These are phyloP conservation scores for Termitomyces eurrhizus DNA, from an alignment of 768 basidiomycete genomes.

Conservation along the genomic window DNA sequence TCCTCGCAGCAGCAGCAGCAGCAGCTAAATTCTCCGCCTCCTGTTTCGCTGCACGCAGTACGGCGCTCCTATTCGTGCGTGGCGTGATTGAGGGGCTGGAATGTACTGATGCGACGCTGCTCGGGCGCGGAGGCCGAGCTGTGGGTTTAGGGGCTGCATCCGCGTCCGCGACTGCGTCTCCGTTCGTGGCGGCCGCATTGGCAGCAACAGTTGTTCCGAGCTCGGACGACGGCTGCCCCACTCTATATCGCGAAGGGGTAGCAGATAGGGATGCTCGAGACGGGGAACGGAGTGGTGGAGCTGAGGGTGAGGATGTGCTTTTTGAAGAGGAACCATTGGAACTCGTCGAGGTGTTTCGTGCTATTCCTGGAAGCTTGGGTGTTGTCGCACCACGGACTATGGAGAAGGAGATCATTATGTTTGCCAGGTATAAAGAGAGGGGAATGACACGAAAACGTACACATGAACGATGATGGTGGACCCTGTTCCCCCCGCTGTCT, in stretches of 20 bases:
- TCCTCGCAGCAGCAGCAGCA: slow-evolving; percentile 38
- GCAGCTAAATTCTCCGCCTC: slow-evolving; percentile 44
- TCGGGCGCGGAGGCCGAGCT: slow-evolving; percentile 41
- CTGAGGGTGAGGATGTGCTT: background rate
- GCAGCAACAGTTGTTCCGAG: slow-evolving; percentile 29
- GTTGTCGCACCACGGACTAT: slow-evolving; percentile 45
- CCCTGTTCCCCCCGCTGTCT: slow-evolving; percentile 56
- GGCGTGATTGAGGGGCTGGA: slow-evolving; percentile 61
- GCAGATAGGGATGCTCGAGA: slow-evolving; percentile 29
- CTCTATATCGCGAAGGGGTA: slow-evolving; percentile 13
- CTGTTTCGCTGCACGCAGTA: slow-evolving; percentile 66
- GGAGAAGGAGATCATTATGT: background rate
- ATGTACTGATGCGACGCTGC: slow-evolving; percentile 37
- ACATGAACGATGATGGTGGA: slow-evolving; percentile 68
- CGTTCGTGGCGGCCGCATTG: background rate
- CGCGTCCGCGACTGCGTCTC: background rate
- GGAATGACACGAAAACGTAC: slow-evolving; percentile 35
- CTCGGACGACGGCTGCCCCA: slow-evolving; percentile 16
- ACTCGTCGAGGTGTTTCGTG: slow-evolving; percentile 40
- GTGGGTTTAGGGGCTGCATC: slow-evolving; percentile 9
- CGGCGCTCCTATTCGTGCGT: slow-evolving; percentile 70
- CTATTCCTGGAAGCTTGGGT: slow-evolving; percentile 39
- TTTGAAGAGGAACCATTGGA: slow-evolving; percentile 20
- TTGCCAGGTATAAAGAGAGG: background rate
- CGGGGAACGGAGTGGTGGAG: slow-evolving; percentile 11